Evolutionary conservation across 2,329 filamentous ascomycete genomes (phyloP), one percentile per base, ranked within the genome.

Genomic region (Tolypocladium cylindrosporum): DNA sequence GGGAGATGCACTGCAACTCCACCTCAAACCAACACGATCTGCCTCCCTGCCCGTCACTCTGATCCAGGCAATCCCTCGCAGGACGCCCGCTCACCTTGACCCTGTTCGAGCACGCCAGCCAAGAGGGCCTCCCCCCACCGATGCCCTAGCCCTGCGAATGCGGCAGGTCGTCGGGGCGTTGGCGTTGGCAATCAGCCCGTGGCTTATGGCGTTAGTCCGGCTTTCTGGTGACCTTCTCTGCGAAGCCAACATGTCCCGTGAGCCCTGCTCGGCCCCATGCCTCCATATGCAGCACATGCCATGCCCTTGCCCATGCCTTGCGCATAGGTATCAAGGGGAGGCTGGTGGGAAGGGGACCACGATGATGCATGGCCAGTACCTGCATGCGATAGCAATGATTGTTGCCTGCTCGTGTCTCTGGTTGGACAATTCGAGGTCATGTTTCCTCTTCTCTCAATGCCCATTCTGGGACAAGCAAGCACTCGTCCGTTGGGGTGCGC

Each of bases 391-490:
- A 24, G 21, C 21, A 51, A 19, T 54, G 43, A 37, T 58, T 31
- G 37, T 36, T 58, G 31, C 36, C 36, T 55, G 45, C 24, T 34
- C 11, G n/a, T 2, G 54, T 7, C 42, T 58, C 40, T 56, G 56
- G 59, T 60, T 60, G 59, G 59, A 54, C 59, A 60, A 60, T 60
- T 52, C 42, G 21, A 54, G 41, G n/a, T 14, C 34, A 9, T 53
- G 43, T 59, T 55, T 52, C 52, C 58, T 59, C 56, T 58, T 58
- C 51, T 56, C 54, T 56, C 50, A 55, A n/a, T 24, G 31, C 48
- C 14, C 27, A 11, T n/a, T 8, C 27, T 1, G 45, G 45, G 45
- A 31, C 45, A 31, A 31, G 27, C 45, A 48, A 48, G 45, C 24
- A 48, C 13, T 27, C 6, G 31, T n/a, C 27, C 16, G 27, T 36